Conservation (phyloP, 208 protist species). For the Trypanosoma melophagium region DNA sequence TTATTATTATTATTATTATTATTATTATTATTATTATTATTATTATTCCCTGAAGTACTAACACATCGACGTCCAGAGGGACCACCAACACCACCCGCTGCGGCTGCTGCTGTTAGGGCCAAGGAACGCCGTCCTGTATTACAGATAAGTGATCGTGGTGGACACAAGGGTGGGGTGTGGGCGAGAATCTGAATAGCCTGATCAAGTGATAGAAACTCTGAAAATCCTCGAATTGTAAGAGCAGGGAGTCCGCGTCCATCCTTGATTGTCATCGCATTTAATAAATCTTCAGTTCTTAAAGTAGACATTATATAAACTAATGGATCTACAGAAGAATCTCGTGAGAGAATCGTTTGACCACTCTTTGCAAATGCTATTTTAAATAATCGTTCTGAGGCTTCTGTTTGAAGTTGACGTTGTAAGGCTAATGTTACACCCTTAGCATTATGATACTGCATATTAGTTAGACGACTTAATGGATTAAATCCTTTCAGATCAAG, state of each 20-base stretch:
- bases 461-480: conserved; percentile 62
- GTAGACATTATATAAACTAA: conserved; percentile 35
- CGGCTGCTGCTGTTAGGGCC: background rate
- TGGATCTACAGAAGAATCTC: conserved; percentile 12
- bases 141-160: conserved; percentile 61
- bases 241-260: conserved; percentile 54
- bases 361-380: conserved; percentile 53
- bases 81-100: background rate
- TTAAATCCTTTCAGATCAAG: conserved; percentile 85
- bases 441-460: conserved; percentile 53
- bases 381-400: conserved; percentile 71
- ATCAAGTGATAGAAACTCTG: conserved; percentile 55
- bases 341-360: conserved; percentile 28
- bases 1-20: no score
- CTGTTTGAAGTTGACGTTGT: conserved; percentile 75
- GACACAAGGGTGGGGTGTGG: conserved; percentile 57
- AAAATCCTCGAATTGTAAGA: conserved; percentile 52
- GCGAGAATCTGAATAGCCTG: conserved; percentile 49
- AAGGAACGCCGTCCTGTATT: conserved; percentile 11
- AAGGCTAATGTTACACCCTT: conserved; percentile 64
- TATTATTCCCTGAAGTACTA: background rate
- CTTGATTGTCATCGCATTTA: conserved; percentile 65
- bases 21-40: no score
- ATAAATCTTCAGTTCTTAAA: conserved; percentile 51
- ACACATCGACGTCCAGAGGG: background rate